phyloP scores from a whole-genome alignment of 139 green algal genomes.

The Chlamydomonas incerta region DNA sequence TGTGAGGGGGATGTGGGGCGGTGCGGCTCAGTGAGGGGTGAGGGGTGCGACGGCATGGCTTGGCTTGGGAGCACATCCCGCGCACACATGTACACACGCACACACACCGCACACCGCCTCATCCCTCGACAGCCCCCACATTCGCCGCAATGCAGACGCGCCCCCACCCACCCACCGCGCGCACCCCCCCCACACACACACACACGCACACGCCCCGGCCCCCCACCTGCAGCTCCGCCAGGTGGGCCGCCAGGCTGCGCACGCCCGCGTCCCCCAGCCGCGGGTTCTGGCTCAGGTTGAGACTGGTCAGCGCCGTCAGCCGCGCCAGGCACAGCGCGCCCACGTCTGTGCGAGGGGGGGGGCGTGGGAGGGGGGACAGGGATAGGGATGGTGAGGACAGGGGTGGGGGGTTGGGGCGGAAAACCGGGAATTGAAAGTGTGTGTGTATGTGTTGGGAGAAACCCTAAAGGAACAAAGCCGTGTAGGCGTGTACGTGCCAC shows the following conservation, averaged over 20 bases:
- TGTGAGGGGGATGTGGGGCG: background rate
- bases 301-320: constrained; percentile 32
- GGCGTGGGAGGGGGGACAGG: no score
- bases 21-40: no score
- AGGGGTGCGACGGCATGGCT: no score
- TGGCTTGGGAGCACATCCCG: no score
- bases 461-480: no score
- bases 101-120: background rate
- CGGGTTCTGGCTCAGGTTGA: constrained; percentile 39
- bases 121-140: background rate
- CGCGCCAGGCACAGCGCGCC: constrained; percentile 32
- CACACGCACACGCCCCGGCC: background rate
- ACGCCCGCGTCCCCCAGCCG: constrained; percentile 32
- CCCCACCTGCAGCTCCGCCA: constrained; percentile 34
- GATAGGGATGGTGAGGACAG: background rate
- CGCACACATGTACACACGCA: background rate
- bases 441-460: no score
- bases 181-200: no score
- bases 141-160: background rate
- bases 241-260: background rate
- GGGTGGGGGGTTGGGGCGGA: no score
- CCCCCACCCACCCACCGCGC: background rate
- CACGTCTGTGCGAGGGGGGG: no score
- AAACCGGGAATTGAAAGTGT: no score
- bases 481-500: no score